phyloP scores from a whole-genome alignment of 2,329 filamentous ascomycete genomes.

The Botrytis byssoidea region DNA sequence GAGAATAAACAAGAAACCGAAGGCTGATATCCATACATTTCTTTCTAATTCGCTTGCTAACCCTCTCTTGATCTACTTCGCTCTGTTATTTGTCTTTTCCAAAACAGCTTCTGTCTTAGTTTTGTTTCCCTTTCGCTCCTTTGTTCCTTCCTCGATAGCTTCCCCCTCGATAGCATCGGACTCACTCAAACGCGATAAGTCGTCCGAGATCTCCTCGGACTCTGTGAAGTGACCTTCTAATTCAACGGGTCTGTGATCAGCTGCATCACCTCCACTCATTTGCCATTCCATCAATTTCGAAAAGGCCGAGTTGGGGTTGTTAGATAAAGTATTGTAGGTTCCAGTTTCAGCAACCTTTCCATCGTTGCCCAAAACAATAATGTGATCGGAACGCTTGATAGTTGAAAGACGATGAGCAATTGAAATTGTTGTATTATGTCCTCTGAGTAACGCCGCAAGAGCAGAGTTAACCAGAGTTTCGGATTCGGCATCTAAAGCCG shows the following conservation, averaged over 20 bases:
- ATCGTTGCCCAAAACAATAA: conserved; percentile 85
- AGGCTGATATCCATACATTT: conserved; percentile 9
- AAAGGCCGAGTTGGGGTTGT: conserved; percentile 77
- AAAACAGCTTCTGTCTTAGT: conserved; percentile 26
- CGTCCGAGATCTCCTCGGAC: conserved; percentile 21
- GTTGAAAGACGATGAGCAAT: conserved; percentile 95
- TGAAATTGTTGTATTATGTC: conserved; percentile 93
- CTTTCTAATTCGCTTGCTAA: background rate
- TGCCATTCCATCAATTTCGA: conserved; percentile 99
- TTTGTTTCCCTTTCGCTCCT: conserved; percentile 23
- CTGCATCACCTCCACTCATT: conserved; percentile 76
- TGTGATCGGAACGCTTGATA: conserved; percentile 91
- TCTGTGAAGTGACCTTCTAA: conserved; percentile 34
- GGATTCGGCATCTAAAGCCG: conserved; percentile 91
- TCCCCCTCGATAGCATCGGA: conserved; percentile 24
- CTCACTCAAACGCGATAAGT: conserved; percentile 26
- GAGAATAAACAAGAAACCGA: background rate
- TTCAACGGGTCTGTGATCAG: conserved; percentile 41
- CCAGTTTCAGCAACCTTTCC: conserved; percentile 90
- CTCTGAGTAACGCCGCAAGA: conserved; percentile 73
- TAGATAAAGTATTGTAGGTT: conserved; percentile 73
- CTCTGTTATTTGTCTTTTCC: conserved; percentile 25
- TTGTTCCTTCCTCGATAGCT: conserved; percentile 27
- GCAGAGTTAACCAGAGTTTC: conserved; percentile 96
- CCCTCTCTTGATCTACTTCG: conserved; percentile 20